phyloP scores from a whole-genome alignment of 2,329 filamentous ascomycete genomes.

The Trichophyton rubrum region DNA sequence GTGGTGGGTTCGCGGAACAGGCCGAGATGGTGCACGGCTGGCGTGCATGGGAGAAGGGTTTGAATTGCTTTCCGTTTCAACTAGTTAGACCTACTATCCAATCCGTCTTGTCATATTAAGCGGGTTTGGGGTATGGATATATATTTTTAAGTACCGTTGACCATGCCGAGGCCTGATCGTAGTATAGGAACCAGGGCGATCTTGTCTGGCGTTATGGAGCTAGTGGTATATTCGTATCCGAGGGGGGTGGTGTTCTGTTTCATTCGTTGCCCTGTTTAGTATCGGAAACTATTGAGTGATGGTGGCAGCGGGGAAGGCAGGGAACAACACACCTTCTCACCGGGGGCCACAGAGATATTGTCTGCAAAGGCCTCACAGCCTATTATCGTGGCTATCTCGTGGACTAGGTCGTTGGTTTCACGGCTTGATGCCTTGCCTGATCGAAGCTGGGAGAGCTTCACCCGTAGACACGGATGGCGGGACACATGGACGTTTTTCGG shows the following conservation, averaged over 20 bases:
- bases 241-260: slow-evolving; percentile 60
- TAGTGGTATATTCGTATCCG: slow-evolving; percentile 59
- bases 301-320: neutral
- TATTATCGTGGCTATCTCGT: slow-evolving; percentile 75
- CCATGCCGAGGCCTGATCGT: slow-evolving; percentile 83
- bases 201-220: slow-evolving; percentile 48
- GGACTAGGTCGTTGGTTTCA: slow-evolving; percentile 68
- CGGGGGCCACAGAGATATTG: slow-evolving; percentile 45
- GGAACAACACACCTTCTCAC: slow-evolving; percentile 49
- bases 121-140: neutral
- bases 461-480: slow-evolving; percentile 68
- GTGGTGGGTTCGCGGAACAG: slow-evolving; percentile 84
- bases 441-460: slow-evolving; percentile 82
- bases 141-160: slow-evolving; percentile 48
- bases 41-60: slow-evolving; percentile 64
- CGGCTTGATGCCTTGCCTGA: slow-evolving; percentile 56
- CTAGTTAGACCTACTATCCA: neutral
- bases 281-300: neutral
- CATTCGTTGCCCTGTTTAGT: neutral
- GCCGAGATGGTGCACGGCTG: slow-evolving; percentile 84
- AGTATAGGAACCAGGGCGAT: slow-evolving; percentile 84
- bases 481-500: slow-evolving; percentile 60
- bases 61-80: slow-evolving; percentile 49
- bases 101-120: neutral
- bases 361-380: slow-evolving; percentile 66